These are phyloP conservation scores for Potentilla sterilis DNA, from an alignment of 306 rosid species.

Conservation along the genomic window DNA sequence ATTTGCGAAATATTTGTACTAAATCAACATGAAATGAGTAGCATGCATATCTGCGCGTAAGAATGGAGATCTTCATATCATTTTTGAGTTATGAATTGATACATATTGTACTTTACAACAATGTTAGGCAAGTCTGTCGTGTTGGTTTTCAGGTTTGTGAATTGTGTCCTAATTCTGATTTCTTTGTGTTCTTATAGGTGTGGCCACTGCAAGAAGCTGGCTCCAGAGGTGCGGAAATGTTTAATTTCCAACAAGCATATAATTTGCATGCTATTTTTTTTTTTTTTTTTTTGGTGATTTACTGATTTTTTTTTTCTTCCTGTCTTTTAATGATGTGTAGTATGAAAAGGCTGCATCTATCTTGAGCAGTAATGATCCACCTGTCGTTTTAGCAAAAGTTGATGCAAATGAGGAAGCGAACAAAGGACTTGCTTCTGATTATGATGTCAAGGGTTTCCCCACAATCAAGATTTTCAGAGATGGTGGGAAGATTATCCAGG, in stretches of 20 bases:
- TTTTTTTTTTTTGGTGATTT: not conserved
- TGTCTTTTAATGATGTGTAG: slow-evolving; percentile 36
- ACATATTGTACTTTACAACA: not conserved
- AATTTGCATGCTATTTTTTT: not conserved
- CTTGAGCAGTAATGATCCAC: slow-evolving; percentile 71
- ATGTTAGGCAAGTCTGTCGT: not conserved
- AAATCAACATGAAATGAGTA: not conserved
- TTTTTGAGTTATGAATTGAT: not conserved
- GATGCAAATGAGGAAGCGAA: slow-evolving; percentile 73
- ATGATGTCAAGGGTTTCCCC: slow-evolving; percentile 69
- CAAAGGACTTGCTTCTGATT: slow-evolving; percentile 52
- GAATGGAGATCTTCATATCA: not conserved
- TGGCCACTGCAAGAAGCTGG: slow-evolving; percentile 94
- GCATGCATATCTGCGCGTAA: not conserved
- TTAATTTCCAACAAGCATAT: not conserved
- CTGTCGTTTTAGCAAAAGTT: slow-evolving; percentile 70
- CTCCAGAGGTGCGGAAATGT: slow-evolving; percentile 71
- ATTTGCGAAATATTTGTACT: not conserved
- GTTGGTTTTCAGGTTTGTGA: not conserved
- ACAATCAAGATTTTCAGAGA: slow-evolving; percentile 79
- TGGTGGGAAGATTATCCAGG: slow-evolving; percentile 74
- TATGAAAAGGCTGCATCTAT: slow-evolving; percentile 81
- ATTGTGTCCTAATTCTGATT: not conserved
- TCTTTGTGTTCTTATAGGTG: slow-evolving; percentile 51
- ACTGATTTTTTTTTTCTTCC: slow-evolving; percentile 6